These are phyloP conservation scores for Nicotiana noctiflora DNA, from an alignment of 257 asterid species.

Conservation along the genomic window DNA sequence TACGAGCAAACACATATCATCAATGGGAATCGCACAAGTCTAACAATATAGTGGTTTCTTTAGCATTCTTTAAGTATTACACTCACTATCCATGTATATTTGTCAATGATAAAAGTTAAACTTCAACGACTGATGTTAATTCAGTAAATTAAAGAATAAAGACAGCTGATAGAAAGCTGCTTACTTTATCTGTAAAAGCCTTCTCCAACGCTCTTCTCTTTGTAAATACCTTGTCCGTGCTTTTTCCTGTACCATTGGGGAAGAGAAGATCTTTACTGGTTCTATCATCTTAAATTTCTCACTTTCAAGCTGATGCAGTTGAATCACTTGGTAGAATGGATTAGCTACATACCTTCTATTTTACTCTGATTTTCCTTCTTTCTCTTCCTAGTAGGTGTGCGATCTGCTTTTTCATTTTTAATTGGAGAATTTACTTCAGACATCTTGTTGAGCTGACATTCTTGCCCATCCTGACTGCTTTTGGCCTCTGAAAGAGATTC, in stretches of 20 bases:
- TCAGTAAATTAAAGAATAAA: background rate
- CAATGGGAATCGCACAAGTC: background rate
- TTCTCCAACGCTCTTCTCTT: constrained; percentile 10
- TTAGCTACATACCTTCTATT: constrained; percentile 5
- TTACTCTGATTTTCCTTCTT: constrained; percentile 8
- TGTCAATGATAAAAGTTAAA: background rate
- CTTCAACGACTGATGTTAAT: background rate
- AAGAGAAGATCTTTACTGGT: background rate
- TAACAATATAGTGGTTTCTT: background rate
- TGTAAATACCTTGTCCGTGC: background rate
- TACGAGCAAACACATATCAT: background rate
- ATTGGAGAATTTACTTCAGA: constrained; percentile 6
- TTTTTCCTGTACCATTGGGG: constrained; percentile 4
- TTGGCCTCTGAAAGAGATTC: background rate
- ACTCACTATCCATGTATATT: background rate
- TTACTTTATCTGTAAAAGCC: background rate
- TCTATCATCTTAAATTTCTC: background rate
- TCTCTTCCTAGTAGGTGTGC: constrained; percentile 6
- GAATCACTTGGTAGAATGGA: background rate
- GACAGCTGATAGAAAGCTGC: background rate
- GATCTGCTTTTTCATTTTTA: background rate
- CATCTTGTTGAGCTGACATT: background rate
- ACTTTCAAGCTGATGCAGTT: background rate
- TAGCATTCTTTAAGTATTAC: background rate
- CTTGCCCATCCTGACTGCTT: constrained; percentile 5